Conservation (phyloP, 1,284 basidiomycete species). For the Ganoderma lingzhi region DNA sequence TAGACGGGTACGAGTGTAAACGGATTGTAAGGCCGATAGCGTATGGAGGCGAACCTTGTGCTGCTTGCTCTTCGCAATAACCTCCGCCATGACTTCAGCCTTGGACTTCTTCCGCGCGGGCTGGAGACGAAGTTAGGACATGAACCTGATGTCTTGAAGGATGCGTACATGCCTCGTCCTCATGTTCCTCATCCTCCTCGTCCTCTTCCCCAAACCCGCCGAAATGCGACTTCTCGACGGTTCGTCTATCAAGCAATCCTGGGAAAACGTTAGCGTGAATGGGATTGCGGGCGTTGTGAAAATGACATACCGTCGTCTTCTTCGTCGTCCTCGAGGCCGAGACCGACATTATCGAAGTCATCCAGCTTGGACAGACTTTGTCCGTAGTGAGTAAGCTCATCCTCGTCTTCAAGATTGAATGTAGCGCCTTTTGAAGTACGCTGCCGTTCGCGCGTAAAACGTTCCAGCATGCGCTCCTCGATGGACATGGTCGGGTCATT, state of each 20-base stretch:
- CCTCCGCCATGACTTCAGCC: constrained; percentile 97
- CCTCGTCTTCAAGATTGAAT: constrained; percentile 93
- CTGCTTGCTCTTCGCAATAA: constrained; percentile 97
- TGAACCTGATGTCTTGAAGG: too few relatives aligned
- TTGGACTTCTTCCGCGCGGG: constrained; percentile 88
- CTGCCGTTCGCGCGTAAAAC: constrained; percentile 93
- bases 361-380: constrained; percentile 86
- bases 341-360: constrained; percentile 85
- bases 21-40: background rate
- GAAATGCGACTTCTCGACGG: constrained; percentile 81
- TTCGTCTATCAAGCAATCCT: constrained; percentile 74
- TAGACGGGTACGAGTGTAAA: constrained; percentile 2
- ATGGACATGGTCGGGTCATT: constrained; percentile 89
- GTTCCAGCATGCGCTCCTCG: constrained; percentile 97
- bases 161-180: constrained; percentile 50
- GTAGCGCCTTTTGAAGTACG: constrained; percentile 79
- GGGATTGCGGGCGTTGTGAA: too few relatives aligned
- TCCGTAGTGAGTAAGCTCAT: constrained; percentile 94
- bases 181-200: constrained; percentile 63
- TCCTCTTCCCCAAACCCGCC: constrained; percentile 83
- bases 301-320: constrained; percentile 52
- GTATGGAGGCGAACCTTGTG: constrained; percentile 71
- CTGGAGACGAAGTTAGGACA: constrained; percentile 47
- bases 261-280: background rate
- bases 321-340: constrained; percentile 78